These are phyloP conservation scores for Uronychia binucleata DNA, from an alignment of 73 alveolate species.

Conservation along the genomic window DNA sequence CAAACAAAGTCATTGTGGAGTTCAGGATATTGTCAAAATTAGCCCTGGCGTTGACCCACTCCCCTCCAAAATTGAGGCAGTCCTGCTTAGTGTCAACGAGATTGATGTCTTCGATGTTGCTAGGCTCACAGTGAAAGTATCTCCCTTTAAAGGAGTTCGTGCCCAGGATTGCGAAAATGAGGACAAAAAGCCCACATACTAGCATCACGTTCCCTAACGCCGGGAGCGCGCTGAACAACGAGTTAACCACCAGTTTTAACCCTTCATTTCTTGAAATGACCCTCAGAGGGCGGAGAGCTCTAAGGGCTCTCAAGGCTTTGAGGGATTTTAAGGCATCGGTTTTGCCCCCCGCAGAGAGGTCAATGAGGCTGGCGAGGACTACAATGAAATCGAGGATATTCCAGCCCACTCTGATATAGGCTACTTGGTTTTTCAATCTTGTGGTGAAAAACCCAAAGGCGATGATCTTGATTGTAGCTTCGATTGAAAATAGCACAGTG, in stretches of 20 bases:
- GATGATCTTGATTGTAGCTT: conserved; percentile 6
- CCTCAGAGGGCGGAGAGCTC: conserved; percentile 59
- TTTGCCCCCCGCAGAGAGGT: conserved; percentile 7
- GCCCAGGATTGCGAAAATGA: conserved; percentile 56
- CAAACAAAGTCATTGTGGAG: conserved; percentile 32
- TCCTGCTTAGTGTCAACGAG: conserved; percentile 2
- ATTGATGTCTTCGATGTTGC: not conserved
- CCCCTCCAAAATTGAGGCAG: conserved; percentile 38
- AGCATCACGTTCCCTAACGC: conserved; percentile 45
- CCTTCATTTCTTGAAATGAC: conserved; percentile 45
- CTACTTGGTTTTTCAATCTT: not conserved
- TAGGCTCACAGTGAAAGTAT: conserved; percentile 1
- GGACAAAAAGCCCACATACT: conserved; percentile 31
- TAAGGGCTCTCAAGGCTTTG: conserved; percentile 60
- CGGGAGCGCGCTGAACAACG: conserved; percentile 46
- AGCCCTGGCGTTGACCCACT: conserved; percentile 26
- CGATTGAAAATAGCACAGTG: conserved; percentile 1
- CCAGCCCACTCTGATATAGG: conserved; percentile 7
- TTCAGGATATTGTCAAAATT: conserved; percentile 43
- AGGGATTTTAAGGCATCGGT: conserved; percentile 17
- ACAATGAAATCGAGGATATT: conserved; percentile 14
- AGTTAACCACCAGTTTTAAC: conserved; percentile 39
- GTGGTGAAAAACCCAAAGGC: not conserved
- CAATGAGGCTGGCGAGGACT: conserved; percentile 2
- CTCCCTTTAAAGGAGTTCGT: conserved; percentile 34